Conservation (phyloP, 805 yeast genomes). For the Saccharomyces eubayanus region DNA sequence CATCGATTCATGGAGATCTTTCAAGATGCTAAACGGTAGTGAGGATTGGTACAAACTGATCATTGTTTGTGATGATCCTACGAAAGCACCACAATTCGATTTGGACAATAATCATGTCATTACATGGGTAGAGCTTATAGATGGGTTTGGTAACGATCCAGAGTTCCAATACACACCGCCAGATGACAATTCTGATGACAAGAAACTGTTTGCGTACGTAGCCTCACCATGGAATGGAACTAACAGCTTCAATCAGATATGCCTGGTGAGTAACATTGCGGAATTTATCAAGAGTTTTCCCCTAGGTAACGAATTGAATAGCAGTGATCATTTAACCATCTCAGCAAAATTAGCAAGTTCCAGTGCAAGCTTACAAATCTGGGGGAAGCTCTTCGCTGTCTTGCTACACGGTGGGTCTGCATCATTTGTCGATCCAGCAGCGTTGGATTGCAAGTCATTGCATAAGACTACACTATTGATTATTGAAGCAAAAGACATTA, state of each 20-base stretch:
- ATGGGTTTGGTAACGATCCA: conserved; percentile 8
- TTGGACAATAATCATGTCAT: conserved; percentile 7
- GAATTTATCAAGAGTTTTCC: conserved; percentile 36
- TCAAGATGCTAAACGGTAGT: conserved; percentile 16
- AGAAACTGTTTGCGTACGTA: conserved; percentile 28
- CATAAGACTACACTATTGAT: conserved; percentile 19
- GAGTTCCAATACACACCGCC: conserved; percentile 27
- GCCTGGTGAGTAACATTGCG: conserved; percentile 46
- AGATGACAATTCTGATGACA: conserved; percentile 30
- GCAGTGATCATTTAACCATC: conserved; percentile 27
- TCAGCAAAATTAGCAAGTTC: conserved; percentile 12
- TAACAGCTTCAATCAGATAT: conserved; percentile 41
- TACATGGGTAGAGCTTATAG: conserved; percentile 22
- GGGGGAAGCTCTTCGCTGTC: conserved; percentile 34
- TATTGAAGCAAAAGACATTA: conserved; percentile 7
- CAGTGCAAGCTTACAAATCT: conserved; percentile 32
- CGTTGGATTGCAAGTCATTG: conserved; percentile 11
- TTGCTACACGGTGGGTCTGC: conserved; percentile 31
- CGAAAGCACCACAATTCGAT: conserved; percentile 1
- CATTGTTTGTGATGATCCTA: conserved; percentile 25
- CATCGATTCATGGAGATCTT: conserved; percentile 24
- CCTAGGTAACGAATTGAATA: conserved; percentile 31
- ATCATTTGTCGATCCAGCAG: conserved; percentile 18
- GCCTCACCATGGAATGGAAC: conserved; percentile 19
- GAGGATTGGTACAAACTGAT: conserved; percentile 27